These are phyloP conservation scores for Coemansia erecta DNA, from an alignment of 192 early-diverging fungal species.

Conservation along the genomic window DNA sequence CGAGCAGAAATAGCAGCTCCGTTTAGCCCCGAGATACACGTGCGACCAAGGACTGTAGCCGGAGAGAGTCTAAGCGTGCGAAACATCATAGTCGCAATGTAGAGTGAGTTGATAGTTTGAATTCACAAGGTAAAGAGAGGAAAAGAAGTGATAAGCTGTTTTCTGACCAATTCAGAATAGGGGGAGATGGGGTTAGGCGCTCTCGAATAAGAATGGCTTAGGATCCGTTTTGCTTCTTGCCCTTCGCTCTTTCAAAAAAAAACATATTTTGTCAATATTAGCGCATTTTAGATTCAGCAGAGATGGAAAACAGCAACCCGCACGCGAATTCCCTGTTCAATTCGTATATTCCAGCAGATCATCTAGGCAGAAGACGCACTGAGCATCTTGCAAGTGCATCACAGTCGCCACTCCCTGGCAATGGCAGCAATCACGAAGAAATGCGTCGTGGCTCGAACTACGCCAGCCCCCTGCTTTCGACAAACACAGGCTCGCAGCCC, in stretches of 20 bases:
- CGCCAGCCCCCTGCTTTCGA: conserved; percentile 17
- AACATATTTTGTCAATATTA: not conserved
- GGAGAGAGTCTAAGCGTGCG: not conserved
- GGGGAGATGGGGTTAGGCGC: no score
- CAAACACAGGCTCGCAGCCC: conserved; percentile 31
- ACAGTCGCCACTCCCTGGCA: conserved; percentile 23
- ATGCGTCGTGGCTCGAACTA: conserved; percentile 18
- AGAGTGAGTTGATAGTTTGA: no score
- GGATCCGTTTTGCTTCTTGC: not conserved
- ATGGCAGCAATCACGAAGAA: conserved; percentile 10
- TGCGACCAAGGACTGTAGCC: no score
- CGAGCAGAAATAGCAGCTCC: no score
- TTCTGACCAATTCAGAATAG: no score
- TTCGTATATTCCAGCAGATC: conserved; percentile 19
- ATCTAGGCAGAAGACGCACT: conserved; percentile 18
- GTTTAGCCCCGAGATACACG: no score
- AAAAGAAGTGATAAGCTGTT: no score
- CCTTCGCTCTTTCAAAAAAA: conserved; percentile 7
- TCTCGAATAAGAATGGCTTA: no score
- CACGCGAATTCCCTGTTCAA: conserved; percentile 32
- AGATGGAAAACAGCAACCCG: conserved; percentile 24
- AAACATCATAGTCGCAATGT: no score
- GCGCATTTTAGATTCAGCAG: not conserved
- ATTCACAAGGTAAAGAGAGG: no score
- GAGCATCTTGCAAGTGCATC: conserved; percentile 17